These are phyloP conservation scores for Penicillium digitatum DNA, from an alignment of 2,329 filamentous ascomycete species.

Conservation along the genomic window DNA sequence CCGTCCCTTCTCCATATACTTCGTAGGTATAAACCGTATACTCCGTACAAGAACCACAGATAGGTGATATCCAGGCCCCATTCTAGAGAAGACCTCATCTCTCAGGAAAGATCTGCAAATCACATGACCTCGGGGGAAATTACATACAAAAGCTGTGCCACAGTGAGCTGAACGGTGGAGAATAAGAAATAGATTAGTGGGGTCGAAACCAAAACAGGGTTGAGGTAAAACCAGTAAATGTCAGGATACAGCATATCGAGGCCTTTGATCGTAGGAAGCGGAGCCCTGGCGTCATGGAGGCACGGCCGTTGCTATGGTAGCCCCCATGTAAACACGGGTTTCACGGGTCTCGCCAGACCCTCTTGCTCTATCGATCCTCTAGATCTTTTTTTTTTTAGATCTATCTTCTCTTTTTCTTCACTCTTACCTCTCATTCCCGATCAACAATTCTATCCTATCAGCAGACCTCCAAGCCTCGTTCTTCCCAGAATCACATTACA, in stretches of 20 bases:
- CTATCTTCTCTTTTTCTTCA: slow-evolving; percentile 6
- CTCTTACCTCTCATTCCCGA: neutral
- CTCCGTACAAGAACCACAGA: neutral
- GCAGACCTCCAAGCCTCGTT: neutral
- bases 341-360: slow-evolving; percentile 18
- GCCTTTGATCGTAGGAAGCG: slow-evolving; percentile 10
- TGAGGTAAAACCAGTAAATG: slow-evolving; percentile 7
- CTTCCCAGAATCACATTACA: slow-evolving; percentile 1
- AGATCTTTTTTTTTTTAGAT: slow-evolving; percentile 18
- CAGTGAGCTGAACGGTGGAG: slow-evolving; percentile 26
- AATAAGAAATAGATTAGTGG: slow-evolving; percentile 16
- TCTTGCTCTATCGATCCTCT: slow-evolving; percentile 18
- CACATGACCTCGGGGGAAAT: neutral
- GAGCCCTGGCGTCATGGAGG: slow-evolving; percentile 23
- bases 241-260: slow-evolving; percentile 7
- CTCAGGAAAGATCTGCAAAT: neutral
- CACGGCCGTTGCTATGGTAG: slow-evolving; percentile 38
- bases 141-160: neutral
- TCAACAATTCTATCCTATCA: neutral
- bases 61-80: neutral
- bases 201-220: slow-evolving; percentile 12
- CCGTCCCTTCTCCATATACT: too few relatives aligned
- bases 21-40: neutral
- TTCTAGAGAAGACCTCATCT: neutral
- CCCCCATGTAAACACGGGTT: slow-evolving; percentile 33